phyloP scores from a whole-genome alignment of 352 stramenopile genomes.

The Phytophthora uliginosa region DNA sequence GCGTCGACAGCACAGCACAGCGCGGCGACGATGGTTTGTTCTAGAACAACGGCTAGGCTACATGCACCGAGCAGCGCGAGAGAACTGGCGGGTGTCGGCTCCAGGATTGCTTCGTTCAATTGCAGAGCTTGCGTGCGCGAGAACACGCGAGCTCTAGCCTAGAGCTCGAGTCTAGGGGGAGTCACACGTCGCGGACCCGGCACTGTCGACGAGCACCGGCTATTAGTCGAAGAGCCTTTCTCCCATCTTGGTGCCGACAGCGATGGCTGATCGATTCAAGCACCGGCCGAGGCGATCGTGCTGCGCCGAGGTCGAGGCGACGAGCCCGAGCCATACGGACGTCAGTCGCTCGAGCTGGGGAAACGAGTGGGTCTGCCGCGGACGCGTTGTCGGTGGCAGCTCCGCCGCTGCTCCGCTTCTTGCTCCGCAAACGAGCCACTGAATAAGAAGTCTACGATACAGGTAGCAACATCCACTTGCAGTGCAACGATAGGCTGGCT shows the following conservation, averaged over 20 bases:
- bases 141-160: slow-evolving; percentile 27
- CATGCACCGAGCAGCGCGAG: slow-evolving; percentile 7
- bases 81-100: slow-evolving; percentile 1
- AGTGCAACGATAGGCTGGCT: slow-evolving; percentile 17
- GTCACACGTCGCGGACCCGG: slow-evolving; percentile 20
- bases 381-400: slow-evolving; percentile 8
- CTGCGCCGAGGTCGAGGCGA: slow-evolving; percentile 6
- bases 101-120: slow-evolving; percentile 29
- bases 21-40: slow-evolving; percentile 17
- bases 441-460: slow-evolving; percentile 34
- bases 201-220: slow-evolving; percentile 23
- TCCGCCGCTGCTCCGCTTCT: slow-evolving; percentile 1
- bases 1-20: neutral
- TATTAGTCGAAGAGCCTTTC: slow-evolving; percentile 40
- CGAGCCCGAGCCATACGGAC: slow-evolving; percentile 18
- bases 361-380: slow-evolving; percentile 36
- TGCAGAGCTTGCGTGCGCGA: slow-evolving; percentile 41
- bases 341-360: slow-evolving; percentile 25
- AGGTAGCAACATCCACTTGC: slow-evolving; percentile 2
- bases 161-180: too few relatives aligned
- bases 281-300: neutral
- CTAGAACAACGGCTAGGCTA: slow-evolving; percentile 30
- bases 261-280: slow-evolving; percentile 20
- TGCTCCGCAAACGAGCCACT: slow-evolving; percentile 18
- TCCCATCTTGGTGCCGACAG: slow-evolving; percentile 22